A percentile compares a stretch with the other conserved stretches of the same genome.
phyloP scores from a whole-genome alignment of 331 rosid species.

The Saraca asoca region DNA sequence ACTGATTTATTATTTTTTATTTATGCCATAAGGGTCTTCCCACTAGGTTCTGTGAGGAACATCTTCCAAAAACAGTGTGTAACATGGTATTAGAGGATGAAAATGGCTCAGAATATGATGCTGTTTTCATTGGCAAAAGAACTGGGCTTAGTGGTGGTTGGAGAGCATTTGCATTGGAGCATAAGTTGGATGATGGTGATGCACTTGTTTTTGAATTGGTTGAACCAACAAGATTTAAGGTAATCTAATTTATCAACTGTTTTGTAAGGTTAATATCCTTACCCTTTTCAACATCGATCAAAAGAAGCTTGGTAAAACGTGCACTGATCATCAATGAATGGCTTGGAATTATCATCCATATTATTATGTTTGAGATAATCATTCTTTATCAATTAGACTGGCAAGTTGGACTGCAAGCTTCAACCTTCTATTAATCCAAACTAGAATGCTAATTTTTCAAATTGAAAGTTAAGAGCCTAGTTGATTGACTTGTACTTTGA shows the following conservation, averaged over 20 bases:
- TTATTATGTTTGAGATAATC: neutral
- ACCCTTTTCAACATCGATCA: neutral
- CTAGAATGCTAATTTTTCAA: no score
- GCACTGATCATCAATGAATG: neutral
- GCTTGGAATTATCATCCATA: neutral
- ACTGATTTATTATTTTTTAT: constrained; percentile 11
- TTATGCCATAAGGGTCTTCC: constrained; percentile 59
- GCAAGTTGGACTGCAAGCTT: no score
- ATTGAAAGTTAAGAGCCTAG: no score
- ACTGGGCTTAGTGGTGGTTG: constrained; percentile 79
- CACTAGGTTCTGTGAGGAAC: constrained; percentile 52
- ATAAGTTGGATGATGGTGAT: constrained; percentile 79
- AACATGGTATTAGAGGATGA: constrained; percentile 65
- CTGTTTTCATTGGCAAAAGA: constrained; percentile 60
- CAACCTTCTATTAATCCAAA: no score
- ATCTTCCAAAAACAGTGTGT: constrained; percentile 51
- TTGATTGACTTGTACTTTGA: no score
- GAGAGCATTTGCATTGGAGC: constrained; percentile 83
- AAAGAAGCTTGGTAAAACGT: neutral
- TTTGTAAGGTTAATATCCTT: constrained; percentile 13
- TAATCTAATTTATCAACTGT: constrained; percentile 21
- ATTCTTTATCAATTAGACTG: neutral
- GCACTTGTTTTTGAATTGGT: constrained; percentile 72
- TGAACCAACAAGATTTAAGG: constrained; percentile 67
- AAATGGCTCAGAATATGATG: constrained; percentile 51